Percentiles rank a stretch among this genome's conserved stretches.
These are phyloP conservation scores for Russula sp. DNA, from an alignment of 768 basidiomycete genomes.

Conservation along the genomic window DNA sequence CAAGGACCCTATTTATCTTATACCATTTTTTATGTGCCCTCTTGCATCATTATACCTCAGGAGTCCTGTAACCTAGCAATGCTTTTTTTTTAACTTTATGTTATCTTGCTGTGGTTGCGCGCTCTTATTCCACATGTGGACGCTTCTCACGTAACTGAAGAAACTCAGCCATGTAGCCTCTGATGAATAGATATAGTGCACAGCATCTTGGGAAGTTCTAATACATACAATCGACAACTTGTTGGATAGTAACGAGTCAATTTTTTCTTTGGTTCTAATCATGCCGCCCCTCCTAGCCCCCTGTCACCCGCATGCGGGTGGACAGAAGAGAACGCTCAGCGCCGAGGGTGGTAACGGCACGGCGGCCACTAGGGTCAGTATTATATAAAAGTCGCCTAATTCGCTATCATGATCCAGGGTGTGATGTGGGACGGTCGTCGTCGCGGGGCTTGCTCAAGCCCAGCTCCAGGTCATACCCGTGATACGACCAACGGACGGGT, in stretches of 20 bases:
- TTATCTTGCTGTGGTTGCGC: background rate
- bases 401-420: background rate
- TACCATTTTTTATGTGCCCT: background rate
- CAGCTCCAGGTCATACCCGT: conserved; percentile 45
- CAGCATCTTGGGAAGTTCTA: too few species aligned
- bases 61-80: conserved; percentile 7
- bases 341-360: conserved; percentile 6
- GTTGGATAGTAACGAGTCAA: too few species aligned
- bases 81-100: background rate
- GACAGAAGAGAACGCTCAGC: conserved; percentile 25
- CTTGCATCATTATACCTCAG: background rate
- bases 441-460: conserved; percentile 25
- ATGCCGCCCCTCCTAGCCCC: conserved; percentile 26
- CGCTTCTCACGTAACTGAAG: background rate
- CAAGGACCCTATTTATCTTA: background rate
- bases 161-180: background rate
- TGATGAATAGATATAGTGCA: background rate
- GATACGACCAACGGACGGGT: conserved; percentile 45
- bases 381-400: background rate
- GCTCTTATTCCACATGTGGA: background rate
- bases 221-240: background rate
- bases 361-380: conserved; percentile 13
- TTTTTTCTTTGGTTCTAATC: too few species aligned
- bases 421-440: too few species aligned
- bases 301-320: conserved; percentile 27